These are phyloP conservation scores for Ganoderma sinense DNA, from an alignment of 1,284 basidiomycete species.

Conservation along the genomic window DNA sequence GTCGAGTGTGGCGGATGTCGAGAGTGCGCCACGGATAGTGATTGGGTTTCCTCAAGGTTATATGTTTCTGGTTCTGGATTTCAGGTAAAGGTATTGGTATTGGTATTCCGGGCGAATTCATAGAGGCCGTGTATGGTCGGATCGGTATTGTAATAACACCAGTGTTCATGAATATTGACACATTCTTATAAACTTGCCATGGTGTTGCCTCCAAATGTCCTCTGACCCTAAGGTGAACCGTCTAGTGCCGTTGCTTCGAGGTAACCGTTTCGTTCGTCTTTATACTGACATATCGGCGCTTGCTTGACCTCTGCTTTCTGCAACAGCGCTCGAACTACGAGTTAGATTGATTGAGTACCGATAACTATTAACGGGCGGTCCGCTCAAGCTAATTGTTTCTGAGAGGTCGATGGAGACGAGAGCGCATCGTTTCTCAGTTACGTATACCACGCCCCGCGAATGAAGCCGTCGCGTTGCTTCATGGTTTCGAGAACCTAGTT, in stretches of 20 bases:
- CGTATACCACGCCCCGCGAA: too few relatives aligned
- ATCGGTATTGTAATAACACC: background rate
- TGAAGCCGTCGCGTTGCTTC: too few relatives aligned
- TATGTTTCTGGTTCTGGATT: background rate
- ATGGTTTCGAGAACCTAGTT: too few relatives aligned
- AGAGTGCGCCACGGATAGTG: background rate
- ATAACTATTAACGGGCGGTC: background rate
- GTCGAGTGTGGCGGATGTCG: background rate
- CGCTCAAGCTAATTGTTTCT: background rate
- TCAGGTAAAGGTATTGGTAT: background rate
- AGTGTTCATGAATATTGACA: background rate
- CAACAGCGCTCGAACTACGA: too few relatives aligned
- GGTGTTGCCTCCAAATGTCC: background rate
- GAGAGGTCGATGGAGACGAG: background rate
- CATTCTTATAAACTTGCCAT: background rate
- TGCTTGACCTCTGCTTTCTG: background rate
- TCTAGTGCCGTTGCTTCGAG: background rate
- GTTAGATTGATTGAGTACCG: too few relatives aligned
- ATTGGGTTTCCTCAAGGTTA: background rate
- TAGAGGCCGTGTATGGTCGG: background rate
- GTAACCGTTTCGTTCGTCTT: too few relatives aligned
- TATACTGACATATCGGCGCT: too few relatives aligned
- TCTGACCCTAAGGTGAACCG: background rate
- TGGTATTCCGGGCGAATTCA: background rate
- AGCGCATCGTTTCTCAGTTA: background rate